Base-by-base conservation (phyloP, 371 early-diverging fungal genomes). In the Mycotypha africana region DNA sequence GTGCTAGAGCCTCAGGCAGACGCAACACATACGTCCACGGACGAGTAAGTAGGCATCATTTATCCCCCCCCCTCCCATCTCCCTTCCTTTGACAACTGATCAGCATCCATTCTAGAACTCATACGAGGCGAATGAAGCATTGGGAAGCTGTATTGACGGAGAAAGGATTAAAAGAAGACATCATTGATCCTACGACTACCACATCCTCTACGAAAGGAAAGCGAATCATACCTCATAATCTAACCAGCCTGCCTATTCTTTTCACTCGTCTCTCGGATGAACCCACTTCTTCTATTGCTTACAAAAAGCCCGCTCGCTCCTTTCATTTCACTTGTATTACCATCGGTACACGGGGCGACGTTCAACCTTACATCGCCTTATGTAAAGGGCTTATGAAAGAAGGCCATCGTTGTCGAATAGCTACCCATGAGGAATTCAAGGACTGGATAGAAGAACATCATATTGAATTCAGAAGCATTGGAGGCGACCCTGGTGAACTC, bases 321-420 rank as follows among this genome's bases (percentile, higher is more conserved):
- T 51, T 91, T 49, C 88, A 78, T 47, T 82, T 91, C 45, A 89
- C 90, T 0, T 82, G 83, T 45, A 58, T 89, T 30, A 89, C 90
- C 0, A 88, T 91, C 48, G 92, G 92, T n/a, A 85, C 88, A 7
- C 75, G 92, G 28, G 92, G 92, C 6, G 92, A 90, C 60, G 89
- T 91, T 0, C 88, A 91, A 51, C 92, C 90, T 0, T 91, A 86
- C 42, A 86, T 91, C 60, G 89, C 90, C 0, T 69, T 89, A 11
- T 82, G 86, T 60, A 88, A 90, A 65, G 74, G 79, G 2, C 58
- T 91, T 9, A 77, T 78, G 76, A 65, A 62, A 32, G 77, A 86
- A 50, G 89, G 89, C 1, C 91, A 91, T 49, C 60, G 57, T 14
- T 85, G 85, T 43, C 74, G 84, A 24, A 89, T 90, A 32, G 85